A percentile compares a stretch with the other conserved stretches of the same genome.
Conservation (phyloP, 2,329 filamentous ascomycete species). For the Dothistroma pini region DNA sequence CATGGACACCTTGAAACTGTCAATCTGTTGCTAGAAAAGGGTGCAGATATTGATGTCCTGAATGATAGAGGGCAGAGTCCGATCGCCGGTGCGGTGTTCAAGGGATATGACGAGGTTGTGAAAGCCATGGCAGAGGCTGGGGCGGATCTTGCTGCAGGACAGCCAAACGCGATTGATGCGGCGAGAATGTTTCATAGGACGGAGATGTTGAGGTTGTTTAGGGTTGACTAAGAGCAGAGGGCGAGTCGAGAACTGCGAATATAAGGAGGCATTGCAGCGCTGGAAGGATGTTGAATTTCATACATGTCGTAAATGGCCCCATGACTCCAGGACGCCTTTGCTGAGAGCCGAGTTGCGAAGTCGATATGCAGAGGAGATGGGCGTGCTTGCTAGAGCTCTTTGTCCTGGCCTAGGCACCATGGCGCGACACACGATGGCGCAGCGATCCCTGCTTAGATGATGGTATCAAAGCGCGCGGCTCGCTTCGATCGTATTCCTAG, state of each 20-base stretch:
- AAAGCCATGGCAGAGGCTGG: slow-evolving; percentile 47
- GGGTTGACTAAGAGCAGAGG: slow-evolving; percentile 24
- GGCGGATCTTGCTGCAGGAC: slow-evolving; percentile 41
- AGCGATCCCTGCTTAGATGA: too few relatives aligned
- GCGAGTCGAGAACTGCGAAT: not conserved
- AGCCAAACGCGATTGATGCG: slow-evolving; percentile 46
- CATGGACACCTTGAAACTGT: slow-evolving; percentile 62
- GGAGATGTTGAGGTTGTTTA: slow-evolving; percentile 35
- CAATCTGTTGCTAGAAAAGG: slow-evolving; percentile 56
- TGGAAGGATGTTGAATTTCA: too few relatives aligned
- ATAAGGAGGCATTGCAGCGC: too few relatives aligned
- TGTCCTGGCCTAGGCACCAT: too few relatives aligned
- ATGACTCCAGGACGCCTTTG: too few relatives aligned
- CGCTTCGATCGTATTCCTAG: too few relatives aligned
- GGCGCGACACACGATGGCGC: too few relatives aligned
- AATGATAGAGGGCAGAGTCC: slow-evolving; percentile 68
- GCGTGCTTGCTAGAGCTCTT: too few relatives aligned
- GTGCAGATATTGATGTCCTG: slow-evolving; percentile 63
- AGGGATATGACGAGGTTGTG: slow-evolving; percentile 63
- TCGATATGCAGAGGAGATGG: too few relatives aligned
- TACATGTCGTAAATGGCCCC: too few relatives aligned
- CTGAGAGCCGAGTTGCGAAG: too few relatives aligned
- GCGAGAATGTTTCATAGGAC: slow-evolving; percentile 47
- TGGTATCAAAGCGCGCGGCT: too few relatives aligned
- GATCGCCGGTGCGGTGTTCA: slow-evolving; percentile 69